These are phyloP conservation scores for Actinomortierella ambigua DNA, from an alignment of 371 early-diverging fungal genomes.

Conservation along the genomic window DNA sequence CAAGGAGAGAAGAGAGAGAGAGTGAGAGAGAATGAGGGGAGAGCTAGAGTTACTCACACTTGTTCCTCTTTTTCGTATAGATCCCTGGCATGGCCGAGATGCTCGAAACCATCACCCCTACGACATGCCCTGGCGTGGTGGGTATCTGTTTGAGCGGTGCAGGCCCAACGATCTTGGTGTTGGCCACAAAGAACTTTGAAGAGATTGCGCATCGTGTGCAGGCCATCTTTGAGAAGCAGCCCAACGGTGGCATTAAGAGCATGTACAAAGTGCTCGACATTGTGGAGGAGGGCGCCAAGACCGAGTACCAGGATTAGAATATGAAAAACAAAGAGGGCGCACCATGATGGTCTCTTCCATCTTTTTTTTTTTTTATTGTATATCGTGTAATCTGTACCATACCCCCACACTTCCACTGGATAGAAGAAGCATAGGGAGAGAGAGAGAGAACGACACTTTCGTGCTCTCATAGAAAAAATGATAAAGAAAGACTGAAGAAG, in stretches of 20 bases:
- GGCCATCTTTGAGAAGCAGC: slow-evolving; percentile 65
- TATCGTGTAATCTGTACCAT: too few species aligned
- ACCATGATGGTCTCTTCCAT: too few species aligned
- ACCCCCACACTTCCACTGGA: too few species aligned
- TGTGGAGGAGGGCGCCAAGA: slow-evolving; percentile 67
- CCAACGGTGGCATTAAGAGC: slow-evolving; percentile 65
- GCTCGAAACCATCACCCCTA: slow-evolving; percentile 73
- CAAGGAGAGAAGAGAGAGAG: too few species aligned
- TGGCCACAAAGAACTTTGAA: slow-evolving; percentile 80
- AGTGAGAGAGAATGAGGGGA: too few species aligned
- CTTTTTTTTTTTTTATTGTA: too few species aligned
- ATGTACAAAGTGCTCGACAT: slow-evolving; percentile 79
- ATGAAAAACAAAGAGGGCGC: neutral
- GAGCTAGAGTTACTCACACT: too few species aligned
- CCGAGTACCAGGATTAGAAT: slow-evolving; percentile 26
- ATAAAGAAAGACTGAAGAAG: too few species aligned
- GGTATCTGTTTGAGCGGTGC: slow-evolving; percentile 96
- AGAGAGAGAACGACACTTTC: too few species aligned
- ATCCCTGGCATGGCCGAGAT: slow-evolving; percentile 92
- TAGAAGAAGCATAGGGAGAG: too few species aligned
- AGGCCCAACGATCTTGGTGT: slow-evolving; percentile 93
- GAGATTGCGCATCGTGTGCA: slow-evolving; percentile 70
- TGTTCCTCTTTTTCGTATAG: slow-evolving; percentile 40
- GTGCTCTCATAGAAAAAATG: too few species aligned
- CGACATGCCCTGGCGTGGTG: slow-evolving; percentile 80